Evolutionary conservation across 208 protist genomes (phyloP).

Genomic region (Leishmania aethiopica): DNA sequence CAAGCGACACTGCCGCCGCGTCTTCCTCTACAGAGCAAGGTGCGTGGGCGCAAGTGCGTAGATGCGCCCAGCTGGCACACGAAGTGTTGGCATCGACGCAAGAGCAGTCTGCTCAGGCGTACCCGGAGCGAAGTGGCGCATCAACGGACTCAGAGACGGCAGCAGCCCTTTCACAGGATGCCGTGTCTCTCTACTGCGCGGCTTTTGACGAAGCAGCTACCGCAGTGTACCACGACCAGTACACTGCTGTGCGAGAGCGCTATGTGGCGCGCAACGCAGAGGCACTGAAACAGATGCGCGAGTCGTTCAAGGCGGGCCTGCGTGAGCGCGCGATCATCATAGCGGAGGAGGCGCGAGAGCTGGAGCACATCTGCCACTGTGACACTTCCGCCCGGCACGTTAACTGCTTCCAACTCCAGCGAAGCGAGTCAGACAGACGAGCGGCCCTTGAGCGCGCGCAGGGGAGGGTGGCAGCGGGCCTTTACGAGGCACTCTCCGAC

Average conservation of each 20-base stretch:
- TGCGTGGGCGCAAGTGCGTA: neutral
- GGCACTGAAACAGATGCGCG: slow-evolving; percentile 6
- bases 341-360: slow-evolving; percentile 18
- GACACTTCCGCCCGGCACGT: slow-evolving; percentile 5
- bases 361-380: slow-evolving; percentile 1
- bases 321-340: slow-evolving; percentile 14
- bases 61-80: neutral
- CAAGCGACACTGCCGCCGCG: neutral
- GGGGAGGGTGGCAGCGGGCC: neutral
- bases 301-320: neutral
- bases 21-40: neutral
- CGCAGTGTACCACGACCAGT: slow-evolving; percentile 23
- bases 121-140: neutral
- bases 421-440: neutral
- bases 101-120: neutral
- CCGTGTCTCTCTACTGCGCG: neutral
- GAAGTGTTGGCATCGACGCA: neutral
- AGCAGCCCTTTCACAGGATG: neutral
- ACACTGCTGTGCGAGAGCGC: slow-evolving; percentile 24
- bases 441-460: neutral
- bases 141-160: neutral
- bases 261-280: slow-evolving; percentile 17
- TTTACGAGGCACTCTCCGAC: neutral
- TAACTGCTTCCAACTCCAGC: neutral
- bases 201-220: slow-evolving; percentile 19